These are phyloP conservation scores for Tetramitus jugosus DNA, from an alignment of 208 protist genomes.

Conservation along the genomic window DNA sequence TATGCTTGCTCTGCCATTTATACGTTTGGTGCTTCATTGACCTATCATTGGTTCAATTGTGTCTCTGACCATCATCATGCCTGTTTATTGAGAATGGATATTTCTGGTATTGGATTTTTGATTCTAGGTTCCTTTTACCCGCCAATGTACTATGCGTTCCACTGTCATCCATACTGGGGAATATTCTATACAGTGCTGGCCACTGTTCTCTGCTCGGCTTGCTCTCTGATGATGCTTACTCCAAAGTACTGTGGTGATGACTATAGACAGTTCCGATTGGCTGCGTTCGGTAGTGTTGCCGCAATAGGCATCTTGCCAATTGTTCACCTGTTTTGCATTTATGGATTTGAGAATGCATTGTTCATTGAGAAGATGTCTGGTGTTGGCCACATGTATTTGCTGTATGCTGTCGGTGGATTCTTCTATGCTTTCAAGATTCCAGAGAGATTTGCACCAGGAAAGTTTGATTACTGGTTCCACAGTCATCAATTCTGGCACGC, in stretches of 20 bases:
- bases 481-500: conserved; percentile 19
- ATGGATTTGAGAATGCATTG: not conserved
- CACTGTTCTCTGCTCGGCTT: not conserved
- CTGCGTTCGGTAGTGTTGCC: not conserved
- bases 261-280: not conserved
- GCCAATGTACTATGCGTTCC: conserved; percentile 7
- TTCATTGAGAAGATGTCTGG: not conserved
- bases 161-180: not conserved
- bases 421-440: conserved; percentile 6
- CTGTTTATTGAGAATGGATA: not conserved
- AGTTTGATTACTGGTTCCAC: not conserved
- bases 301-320: not conserved
- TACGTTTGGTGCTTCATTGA: not conserved
- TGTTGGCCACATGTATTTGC: not conserved
- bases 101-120: conserved; percentile 6
- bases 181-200: not conserved
- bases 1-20: not conserved
- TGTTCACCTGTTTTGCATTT: not conserved
- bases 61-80: not conserved
- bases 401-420: not conserved
- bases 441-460: not conserved
- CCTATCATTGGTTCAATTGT: conserved; percentile 6
- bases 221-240: not conserved
- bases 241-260: not conserved
- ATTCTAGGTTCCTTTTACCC: not conserved